Evolutionary conservation across 2,329 filamentous ascomycete genomes (phyloP).

Genomic region (Epichloe baconii): DNA sequence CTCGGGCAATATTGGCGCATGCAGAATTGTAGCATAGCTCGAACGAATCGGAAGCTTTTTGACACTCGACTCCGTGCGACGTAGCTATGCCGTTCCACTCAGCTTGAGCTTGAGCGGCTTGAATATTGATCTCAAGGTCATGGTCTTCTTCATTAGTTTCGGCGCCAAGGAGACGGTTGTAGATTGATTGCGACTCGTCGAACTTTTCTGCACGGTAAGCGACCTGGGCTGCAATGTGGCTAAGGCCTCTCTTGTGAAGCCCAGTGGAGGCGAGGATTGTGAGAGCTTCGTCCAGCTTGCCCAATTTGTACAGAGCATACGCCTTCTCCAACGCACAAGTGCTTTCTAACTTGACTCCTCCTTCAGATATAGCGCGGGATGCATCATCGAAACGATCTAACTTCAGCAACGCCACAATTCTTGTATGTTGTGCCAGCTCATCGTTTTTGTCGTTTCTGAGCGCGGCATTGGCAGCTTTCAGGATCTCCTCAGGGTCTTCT

Average conservation of each 20-base stretch:
- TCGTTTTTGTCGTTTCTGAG: slow-evolving; percentile 48
- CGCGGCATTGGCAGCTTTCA: slow-evolving; percentile 49
- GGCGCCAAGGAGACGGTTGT: slow-evolving; percentile 40
- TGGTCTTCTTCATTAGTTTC: slow-evolving; percentile 49
- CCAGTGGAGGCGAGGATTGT: slow-evolving; percentile 23
- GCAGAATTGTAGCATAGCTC: slow-evolving; percentile 74
- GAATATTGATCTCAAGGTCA: slow-evolving; percentile 64
- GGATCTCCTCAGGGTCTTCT: slow-evolving; percentile 60
- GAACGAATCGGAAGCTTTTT: slow-evolving; percentile 56
- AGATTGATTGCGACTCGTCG: slow-evolving; percentile 49
- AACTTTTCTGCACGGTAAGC: slow-evolving; percentile 68
- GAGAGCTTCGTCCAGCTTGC: slow-evolving; percentile 53
- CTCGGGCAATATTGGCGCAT: slow-evolving; percentile 57
- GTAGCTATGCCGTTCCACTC: slow-evolving; percentile 48
- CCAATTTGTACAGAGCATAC: slow-evolving; percentile 75
- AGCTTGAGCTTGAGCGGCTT: slow-evolving; percentile 59
- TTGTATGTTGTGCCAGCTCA: slow-evolving; percentile 50
- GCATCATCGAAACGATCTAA: slow-evolving; percentile 74
- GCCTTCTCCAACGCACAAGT: slow-evolving; percentile 55
- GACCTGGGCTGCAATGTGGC: slow-evolving; percentile 49
- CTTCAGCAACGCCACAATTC: slow-evolving; percentile 63
- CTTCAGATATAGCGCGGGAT: slow-evolving; percentile 52
- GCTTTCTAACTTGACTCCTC: slow-evolving; percentile 45
- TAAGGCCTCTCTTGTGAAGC: slow-evolving; percentile 22
- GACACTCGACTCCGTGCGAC: slow-evolving; percentile 32